phyloP scores from a whole-genome alignment of 2,329 filamentous ascomycete genomes.

The Podosphaera xanthii region DNA sequence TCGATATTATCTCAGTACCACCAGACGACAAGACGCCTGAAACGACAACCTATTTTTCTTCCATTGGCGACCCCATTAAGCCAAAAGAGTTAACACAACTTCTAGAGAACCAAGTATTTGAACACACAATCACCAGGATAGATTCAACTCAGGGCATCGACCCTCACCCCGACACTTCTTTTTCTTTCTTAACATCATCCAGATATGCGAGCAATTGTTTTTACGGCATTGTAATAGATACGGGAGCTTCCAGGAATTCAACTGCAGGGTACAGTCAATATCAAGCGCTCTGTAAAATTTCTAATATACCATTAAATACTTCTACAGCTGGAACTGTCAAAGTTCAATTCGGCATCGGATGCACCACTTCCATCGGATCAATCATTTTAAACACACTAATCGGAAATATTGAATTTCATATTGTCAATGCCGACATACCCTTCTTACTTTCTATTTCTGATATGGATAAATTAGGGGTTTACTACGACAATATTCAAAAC shows the following conservation, averaged over 20 bases:
- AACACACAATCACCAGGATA: background rate
- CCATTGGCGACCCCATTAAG: too few species aligned
- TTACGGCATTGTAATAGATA: background rate
- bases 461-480: background rate
- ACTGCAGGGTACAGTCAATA: background rate
- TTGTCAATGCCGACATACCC: background rate
- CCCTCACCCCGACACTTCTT: background rate
- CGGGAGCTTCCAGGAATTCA: background rate
- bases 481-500: background rate
- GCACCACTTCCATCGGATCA: background rate
- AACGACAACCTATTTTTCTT: background rate
- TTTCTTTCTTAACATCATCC: background rate
- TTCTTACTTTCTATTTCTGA: background rate
- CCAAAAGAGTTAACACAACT: background rate
- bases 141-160: background rate
- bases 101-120: background rate
- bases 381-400: background rate
- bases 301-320: background rate
- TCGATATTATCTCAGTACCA: background rate
- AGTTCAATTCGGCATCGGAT: background rate
- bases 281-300: background rate
- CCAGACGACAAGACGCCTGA: too few species aligned
- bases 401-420: background rate
- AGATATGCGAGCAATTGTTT: background rate
- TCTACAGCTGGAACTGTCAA: background rate